Base-by-base conservation (phyloP, 1,284 basidiomycete species). In the Apiotrichum porosum region DNA sequence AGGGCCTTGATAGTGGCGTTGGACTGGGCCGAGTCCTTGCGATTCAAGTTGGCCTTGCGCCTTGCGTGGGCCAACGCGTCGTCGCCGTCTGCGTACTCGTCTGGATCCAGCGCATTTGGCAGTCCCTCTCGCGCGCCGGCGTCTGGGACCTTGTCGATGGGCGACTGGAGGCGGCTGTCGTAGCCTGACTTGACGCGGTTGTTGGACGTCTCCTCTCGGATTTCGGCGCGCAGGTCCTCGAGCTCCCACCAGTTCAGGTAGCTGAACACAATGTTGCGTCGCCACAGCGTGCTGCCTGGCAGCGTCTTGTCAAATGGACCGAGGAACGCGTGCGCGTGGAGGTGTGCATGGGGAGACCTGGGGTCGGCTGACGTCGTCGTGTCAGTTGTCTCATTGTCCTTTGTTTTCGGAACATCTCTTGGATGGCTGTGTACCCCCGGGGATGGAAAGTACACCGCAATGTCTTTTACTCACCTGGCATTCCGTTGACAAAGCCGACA, bases 171-270 rank as follows among this genome's bases (percentile, higher is more conserved):
- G 10, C 70, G 53, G 23, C 62, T 49, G 21, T 51, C 45, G 37
- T 73, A 71, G 21, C 72, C 72, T 14, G 63, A 65, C 47, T 74
- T 74, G 51, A 72, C 57, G 5, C 72, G 56, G 50, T 69, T 70
- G 42, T 72, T 74, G 24, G 65, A 68, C 12, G 66, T 62, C 32
- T 57, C 60, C 51, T 74, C 71, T 18, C 71, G 71, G 34, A 74
- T 74, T 56, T 74, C 72, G 12, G 72, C 72, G 13, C 67, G 57
- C 26, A 74, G 55, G 55, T 74, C 72, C 38, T 72, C 67, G 13
- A 72, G 37, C 5, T 51, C 52, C 66, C 69, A 74, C 69, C 71
- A 72, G 42, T 71, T 71, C 30, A 68, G 42, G 5, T 37, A 31
- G n/a, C 62, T 62, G 54, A 67, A 70, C 0, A 69, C 62, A 12